A percentile compares a stretch with the other conserved stretches of the same genome.
Evolutionary conservation across 2,329 filamentous ascomycete species (phyloP).

Genomic region (Penicillium sp.): DNA sequence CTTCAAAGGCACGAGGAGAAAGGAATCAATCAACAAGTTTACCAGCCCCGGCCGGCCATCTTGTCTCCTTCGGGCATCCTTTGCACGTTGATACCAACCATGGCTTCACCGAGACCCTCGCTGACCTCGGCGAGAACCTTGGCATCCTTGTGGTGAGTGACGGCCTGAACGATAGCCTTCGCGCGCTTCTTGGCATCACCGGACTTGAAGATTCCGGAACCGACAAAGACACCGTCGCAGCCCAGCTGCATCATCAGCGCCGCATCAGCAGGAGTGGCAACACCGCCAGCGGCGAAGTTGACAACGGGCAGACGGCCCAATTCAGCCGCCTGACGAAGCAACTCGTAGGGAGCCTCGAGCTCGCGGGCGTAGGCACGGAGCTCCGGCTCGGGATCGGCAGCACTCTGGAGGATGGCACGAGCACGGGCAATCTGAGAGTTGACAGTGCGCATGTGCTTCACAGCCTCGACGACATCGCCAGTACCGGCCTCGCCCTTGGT

Average conservation of each 20-base stretch:
- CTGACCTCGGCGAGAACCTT: conserved; percentile 82
- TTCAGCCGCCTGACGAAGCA: conserved; percentile 81
- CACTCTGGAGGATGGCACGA: conserved; percentile 44
- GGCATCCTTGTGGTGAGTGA: conserved; percentile 81
- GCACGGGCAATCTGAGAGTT: conserved; percentile 75
- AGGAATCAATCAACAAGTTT: conserved; percentile 20
- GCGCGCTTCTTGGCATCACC: conserved; percentile 85
- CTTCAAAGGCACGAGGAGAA: conserved; percentile 4
- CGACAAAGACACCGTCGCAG: conserved; percentile 96
- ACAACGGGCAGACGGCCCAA: conserved; percentile 86
- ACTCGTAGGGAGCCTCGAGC: conserved; percentile 67
- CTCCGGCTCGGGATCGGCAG: conserved; percentile 55
- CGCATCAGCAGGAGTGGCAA: conserved; percentile 97
- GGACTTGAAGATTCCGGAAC: conserved; percentile 94
- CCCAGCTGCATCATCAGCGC: conserved; percentile 99
- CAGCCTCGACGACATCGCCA: conserved; percentile 93
- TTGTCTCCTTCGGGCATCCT: conserved; percentile 73
- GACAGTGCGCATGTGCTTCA: conserved; percentile 90
- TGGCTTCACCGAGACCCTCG: conserved; percentile 88
- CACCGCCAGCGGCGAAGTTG: conserved; percentile 96
- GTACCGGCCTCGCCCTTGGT: conserved; percentile 98
- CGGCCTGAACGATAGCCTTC: conserved; percentile 88
- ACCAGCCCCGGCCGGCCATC: conserved; percentile 83
- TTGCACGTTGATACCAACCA: conserved; percentile 89
- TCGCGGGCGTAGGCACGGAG: conserved; percentile 75